A percentile compares a stretch with the other conserved stretches of the same genome.
Conservation (phyloP, 148 eudicot species). For the Pharnaceum exiguum region DNA sequence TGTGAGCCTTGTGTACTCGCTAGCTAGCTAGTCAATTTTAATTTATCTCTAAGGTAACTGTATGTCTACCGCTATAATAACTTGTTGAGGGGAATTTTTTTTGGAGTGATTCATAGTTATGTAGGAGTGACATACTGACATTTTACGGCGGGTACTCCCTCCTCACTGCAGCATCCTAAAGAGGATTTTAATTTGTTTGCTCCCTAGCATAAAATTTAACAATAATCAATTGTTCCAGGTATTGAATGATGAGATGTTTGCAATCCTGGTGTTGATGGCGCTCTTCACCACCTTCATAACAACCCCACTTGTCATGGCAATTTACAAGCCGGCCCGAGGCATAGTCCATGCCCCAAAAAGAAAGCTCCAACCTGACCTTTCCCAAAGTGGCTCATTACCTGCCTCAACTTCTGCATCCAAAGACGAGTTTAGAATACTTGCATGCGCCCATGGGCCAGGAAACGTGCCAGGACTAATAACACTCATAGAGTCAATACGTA, state of each 20-base stretch:
- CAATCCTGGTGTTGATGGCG: constrained; percentile 66
- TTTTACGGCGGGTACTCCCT: too few species aligned
- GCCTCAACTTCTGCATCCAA: not conserved
- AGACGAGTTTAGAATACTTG: constrained; percentile 31
- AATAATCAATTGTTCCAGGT: constrained; percentile 30
- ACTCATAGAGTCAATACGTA: constrained; percentile 48
- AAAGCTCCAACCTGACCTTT: constrained; percentile 23
- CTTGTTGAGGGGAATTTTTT: too few species aligned
- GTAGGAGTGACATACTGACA: too few species aligned
- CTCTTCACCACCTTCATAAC: constrained; percentile 67
- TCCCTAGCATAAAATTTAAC: too few species aligned
- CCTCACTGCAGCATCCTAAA: too few species aligned
- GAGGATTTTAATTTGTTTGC: too few species aligned
- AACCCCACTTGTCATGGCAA: constrained; percentile 55
- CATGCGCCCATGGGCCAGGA: constrained; percentile 43
- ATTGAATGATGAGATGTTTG: constrained; percentile 61
- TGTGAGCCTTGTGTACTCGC: too few species aligned
- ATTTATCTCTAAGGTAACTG: too few species aligned
- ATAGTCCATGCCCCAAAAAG: constrained; percentile 12
- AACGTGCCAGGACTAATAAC: constrained; percentile 45
- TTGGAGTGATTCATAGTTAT: too few species aligned
- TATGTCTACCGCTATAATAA: too few species aligned
- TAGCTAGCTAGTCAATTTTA: too few species aligned
- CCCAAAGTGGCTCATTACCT: not conserved
- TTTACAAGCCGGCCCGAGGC: constrained; percentile 46